These are phyloP conservation scores for Starmerella scarabaei DNA, from an alignment of 805 yeast genomes.

Conservation along the genomic window DNA sequence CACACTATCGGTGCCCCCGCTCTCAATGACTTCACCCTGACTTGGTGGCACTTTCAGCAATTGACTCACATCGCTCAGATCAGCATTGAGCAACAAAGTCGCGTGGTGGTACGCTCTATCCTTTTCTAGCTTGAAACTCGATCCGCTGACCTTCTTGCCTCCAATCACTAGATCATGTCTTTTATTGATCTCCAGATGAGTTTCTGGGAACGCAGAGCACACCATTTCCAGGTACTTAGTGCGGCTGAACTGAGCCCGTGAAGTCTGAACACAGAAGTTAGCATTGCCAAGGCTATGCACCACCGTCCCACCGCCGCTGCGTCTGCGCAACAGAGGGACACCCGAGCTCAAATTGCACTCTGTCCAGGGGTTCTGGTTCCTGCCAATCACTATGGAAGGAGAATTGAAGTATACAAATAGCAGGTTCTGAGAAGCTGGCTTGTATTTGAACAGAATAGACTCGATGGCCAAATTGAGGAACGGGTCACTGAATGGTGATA, in stretches of 20 bases:
- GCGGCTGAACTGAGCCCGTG: conserved; percentile 48
- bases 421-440: conserved; percentile 32
- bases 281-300: conserved; percentile 86
- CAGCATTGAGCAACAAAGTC: conserved; percentile 70
- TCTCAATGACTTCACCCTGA: conserved; percentile 31
- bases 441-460: conserved; percentile 49
- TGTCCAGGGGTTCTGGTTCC: conserved; percentile 90
- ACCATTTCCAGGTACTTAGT: conserved; percentile 42
- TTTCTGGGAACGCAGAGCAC: conserved; percentile 29
- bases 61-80: conserved; percentile 45
- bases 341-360: conserved; percentile 58
- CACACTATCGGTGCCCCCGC: conserved; percentile 59
- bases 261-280: conserved; percentile 69
- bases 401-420: conserved; percentile 61
- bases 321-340: conserved; percentile 62
- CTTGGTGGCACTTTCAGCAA: conserved; percentile 37
- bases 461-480: conserved; percentile 69
- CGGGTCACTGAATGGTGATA: conserved; percentile 54
- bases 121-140: conserved; percentile 75
- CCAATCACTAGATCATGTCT: conserved; percentile 63
- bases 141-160: conserved; percentile 65
- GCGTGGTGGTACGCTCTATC: conserved; percentile 91
- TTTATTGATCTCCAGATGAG: conserved; percentile 40
- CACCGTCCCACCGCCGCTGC: conserved; percentile 94
- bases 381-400: conserved; percentile 87